Evolutionary conservation across 1,284 basidiomycete genomes (phyloP).

Genomic region (Cryptococcus jaspeensis): DNA sequence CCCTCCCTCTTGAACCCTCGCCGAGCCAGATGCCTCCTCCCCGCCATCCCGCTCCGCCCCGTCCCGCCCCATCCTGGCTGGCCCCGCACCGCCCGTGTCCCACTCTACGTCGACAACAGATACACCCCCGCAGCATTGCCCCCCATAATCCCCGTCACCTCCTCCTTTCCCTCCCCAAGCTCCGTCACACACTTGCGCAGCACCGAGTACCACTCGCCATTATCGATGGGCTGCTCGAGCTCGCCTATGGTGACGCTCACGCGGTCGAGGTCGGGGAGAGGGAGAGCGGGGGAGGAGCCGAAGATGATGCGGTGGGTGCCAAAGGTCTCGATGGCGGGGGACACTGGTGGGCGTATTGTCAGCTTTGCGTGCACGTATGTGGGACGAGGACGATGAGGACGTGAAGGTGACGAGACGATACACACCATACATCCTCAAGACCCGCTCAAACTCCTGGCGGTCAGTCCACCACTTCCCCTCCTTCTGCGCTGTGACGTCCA

Average conservation of each 20-base stretch:
- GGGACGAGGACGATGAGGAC: neutral
- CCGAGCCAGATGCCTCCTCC: neutral
- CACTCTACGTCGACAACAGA: constrained; percentile 1
- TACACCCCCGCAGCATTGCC: constrained; percentile 35
- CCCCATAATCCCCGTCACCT: constrained; percentile 53
- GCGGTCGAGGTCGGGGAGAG: constrained; percentile 15
- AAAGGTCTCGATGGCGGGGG: constrained; percentile 63
- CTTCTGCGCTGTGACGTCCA: constrained; percentile 56
- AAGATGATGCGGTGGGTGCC: constrained; percentile 61
- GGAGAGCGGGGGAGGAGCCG: constrained; percentile 56
- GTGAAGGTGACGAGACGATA: constrained; percentile 31
- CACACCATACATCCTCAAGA: constrained; percentile 86
- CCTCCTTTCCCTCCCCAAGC: constrained; percentile 73
- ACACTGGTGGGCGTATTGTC: constrained; percentile 18
- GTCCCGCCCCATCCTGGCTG: neutral
- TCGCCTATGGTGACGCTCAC: constrained; percentile 2
- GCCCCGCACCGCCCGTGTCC: too few species aligned
- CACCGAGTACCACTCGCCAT: constrained; percentile 75
- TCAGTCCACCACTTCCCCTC: constrained; percentile 52
- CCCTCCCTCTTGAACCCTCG: too few species aligned
- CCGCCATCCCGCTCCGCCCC: neutral
- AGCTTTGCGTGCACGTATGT: too few species aligned
- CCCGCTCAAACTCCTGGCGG: constrained; percentile 68
- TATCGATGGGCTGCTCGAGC: constrained; percentile 51
- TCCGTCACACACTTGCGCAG: constrained; percentile 77